These are phyloP conservation scores for Candida tammaniensis DNA, from an alignment of 805 yeast genomes.

Conservation along the genomic window DNA sequence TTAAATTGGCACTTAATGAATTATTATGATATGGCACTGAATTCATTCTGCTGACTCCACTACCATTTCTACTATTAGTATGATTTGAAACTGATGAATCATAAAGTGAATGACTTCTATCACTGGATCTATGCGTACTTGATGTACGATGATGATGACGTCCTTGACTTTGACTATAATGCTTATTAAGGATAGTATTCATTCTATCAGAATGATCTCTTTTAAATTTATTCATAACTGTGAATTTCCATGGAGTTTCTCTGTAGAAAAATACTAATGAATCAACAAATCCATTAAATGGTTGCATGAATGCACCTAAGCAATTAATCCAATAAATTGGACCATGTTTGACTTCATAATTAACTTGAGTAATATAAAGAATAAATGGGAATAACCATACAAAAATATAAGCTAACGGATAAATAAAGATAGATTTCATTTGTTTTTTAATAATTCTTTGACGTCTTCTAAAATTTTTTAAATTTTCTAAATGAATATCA, in stretches of 20 bases:
- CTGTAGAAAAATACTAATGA: slow-evolving; percentile 70
- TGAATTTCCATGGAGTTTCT: slow-evolving; percentile 74
- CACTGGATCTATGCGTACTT: no score
- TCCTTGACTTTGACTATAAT: slow-evolving; percentile 5
- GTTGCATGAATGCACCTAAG: slow-evolving; percentile 74
- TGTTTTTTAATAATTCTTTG: slow-evolving; percentile 71
- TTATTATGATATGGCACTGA: slow-evolving; percentile 10
- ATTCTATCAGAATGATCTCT: slow-evolving; percentile 29
- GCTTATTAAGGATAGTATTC: slow-evolving; percentile 17
- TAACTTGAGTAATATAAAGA: slow-evolving; percentile 56
- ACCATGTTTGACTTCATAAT: slow-evolving; percentile 44
- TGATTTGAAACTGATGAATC: slow-evolving; percentile 10
- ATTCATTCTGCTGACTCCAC: slow-evolving; percentile 1
- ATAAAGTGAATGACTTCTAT: slow-evolving; percentile 16
- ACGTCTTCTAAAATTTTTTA: slow-evolving; percentile 58
- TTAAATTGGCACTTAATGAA: slow-evolving; percentile 28
- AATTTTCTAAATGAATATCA: slow-evolving; percentile 56
- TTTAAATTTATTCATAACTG: slow-evolving; percentile 37
- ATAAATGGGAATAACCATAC: slow-evolving; percentile 82
- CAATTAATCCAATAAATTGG: slow-evolving; percentile 63
- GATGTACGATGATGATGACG: neutral
- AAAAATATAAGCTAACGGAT: slow-evolving; percentile 77
- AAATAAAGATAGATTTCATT: slow-evolving; percentile 74
- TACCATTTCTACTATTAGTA: slow-evolving; percentile 4
- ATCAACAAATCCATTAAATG: slow-evolving; percentile 78